A percentile compares a stretch with the other conserved stretches of the same genome.
phyloP scores from a whole-genome alignment of 306 rosid species.

The Datisca glomerata region DNA sequence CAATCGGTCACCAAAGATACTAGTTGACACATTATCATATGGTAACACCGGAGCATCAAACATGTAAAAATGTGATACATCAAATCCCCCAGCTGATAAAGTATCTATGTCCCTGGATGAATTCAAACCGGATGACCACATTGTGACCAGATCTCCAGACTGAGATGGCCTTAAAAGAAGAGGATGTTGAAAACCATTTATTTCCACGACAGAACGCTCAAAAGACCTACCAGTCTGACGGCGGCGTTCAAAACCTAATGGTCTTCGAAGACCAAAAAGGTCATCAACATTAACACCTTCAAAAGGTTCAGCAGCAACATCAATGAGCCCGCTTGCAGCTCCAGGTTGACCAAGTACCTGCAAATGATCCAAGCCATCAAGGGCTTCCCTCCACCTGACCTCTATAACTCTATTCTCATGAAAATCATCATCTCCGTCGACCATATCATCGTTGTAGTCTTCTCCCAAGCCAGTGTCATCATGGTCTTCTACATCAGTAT shows the following conservation, averaged over 20 bases:
- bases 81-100: conserved; percentile 68
- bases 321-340: conserved; percentile 63
- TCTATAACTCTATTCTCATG: conserved; percentile 91
- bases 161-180: conserved; percentile 75
- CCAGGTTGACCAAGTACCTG: conserved; percentile 94
- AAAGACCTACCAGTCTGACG: conserved; percentile 84
- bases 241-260: conserved; percentile 84
- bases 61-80: conserved; percentile 85
- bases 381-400: conserved; percentile 97
- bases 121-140: conserved; percentile 67
- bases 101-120: conserved; percentile 62
- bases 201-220: conserved; percentile 74
- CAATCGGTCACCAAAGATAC: conserved; percentile 73
- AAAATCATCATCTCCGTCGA: conserved; percentile 94
- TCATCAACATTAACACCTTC: conserved; percentile 98
- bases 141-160: conserved; percentile 64
- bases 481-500: conserved; percentile 93
- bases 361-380: conserved; percentile 91
- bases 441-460: conserved; percentile 86
- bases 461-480: conserved; percentile 88
- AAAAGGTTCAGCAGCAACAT: conserved; percentile 90
- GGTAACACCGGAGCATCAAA: conserved; percentile 93
- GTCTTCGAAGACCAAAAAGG: conserved; percentile 73
- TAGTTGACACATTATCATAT: conserved; percentile 54
- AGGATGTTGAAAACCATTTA: conserved; percentile 95